Evolutionary conservation across 2,329 filamentous ascomycete species (phyloP), one percentile per base, ranked within the genome.

Genomic region (Harringtonia lauricola): DNA sequence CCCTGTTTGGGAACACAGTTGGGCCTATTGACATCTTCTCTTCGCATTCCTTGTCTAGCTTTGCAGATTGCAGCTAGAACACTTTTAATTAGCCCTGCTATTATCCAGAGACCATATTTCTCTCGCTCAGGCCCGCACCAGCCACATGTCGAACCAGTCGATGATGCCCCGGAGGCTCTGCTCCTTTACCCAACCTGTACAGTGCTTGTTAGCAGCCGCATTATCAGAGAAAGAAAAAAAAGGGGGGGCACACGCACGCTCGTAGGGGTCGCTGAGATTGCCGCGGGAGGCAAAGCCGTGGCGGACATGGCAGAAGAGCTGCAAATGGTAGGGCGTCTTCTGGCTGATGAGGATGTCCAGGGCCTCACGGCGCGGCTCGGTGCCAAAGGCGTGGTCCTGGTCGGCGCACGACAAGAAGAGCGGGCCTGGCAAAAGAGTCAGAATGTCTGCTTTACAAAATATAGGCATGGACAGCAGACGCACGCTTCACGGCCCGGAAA

Each of bases 231-330:
- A n/a, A n/a, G 36, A 38, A 15, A 70, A 29, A 44, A 42, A 43
- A 63, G 22, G 21, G 7, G 12, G 36, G 19, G 17, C 30, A 19
- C 4, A 50, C 57, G 52, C 42, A 61, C 63, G 52, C 49, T 66
- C 55, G 48, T 67, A 68, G 3, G 59, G 58, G 29, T 68, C 58
- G 47, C 53, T 56, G 1, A 51, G 46, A 22, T 53, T 39, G 36
- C 48, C 47, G 15, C 44, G 49, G 9, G 47, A 41, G 14, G 48
- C 48, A 41, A 48, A 47, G 21, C 50, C 48, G 41, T 53, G 50
- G 22, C 66, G 60, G 15, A 81, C 74, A 31, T 70, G 70, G 21
- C 68, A 68, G 63, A 77, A 84, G 18, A 85, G 61, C 55, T 72
- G 77, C 49, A 81, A 65, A 53, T 84, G 77, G 58, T 77, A 84